These are phyloP conservation scores for Cichorium intybus DNA, from an alignment of 140 eudicot genomes.

Conservation along the genomic window DNA sequence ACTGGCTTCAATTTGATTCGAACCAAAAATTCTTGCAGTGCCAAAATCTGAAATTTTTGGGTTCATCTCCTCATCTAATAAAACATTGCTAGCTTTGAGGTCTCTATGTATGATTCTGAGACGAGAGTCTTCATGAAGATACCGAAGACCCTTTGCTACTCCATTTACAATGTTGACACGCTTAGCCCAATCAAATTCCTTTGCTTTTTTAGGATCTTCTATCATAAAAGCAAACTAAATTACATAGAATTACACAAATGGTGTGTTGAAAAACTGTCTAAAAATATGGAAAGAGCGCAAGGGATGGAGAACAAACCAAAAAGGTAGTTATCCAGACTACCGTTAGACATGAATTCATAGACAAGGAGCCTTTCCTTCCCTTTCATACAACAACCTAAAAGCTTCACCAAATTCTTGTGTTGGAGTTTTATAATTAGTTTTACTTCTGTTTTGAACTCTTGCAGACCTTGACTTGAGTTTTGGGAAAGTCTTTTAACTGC, in stretches of 20 bases:
- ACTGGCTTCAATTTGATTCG: conserved; percentile 30
- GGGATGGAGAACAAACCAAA: neutral
- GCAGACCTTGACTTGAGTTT: neutral
- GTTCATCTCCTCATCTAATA: conserved; percentile 42
- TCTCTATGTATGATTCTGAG: conserved; percentile 44
- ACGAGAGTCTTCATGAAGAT: conserved; percentile 49
- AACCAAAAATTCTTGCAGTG: conserved; percentile 47
- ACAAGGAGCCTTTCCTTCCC: no score
- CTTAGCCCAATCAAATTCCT: conserved; percentile 33
- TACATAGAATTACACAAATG: neutral
- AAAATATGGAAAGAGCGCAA: neutral
- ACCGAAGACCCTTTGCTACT: conserved; percentile 41
- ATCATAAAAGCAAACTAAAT: neutral
- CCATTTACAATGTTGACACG: conserved; percentile 36
- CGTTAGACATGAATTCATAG: neutral
- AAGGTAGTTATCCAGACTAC: neutral
- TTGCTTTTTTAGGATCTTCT: conserved; percentile 22
- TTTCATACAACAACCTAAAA: no score
- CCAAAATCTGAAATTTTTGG: conserved; percentile 51
- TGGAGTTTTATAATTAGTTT: no score
- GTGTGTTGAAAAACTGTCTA: neutral
- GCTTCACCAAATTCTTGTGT: no score
- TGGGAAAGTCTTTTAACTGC: neutral
- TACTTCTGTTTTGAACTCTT: neutral
- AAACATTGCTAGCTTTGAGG: conserved; percentile 37